Percentiles rank a stretch among this genome's conserved stretches.
Evolutionary conservation across 1,284 basidiomycete genomes (phyloP).

Genomic region (Pyrrhoderma lamaoense): DNA sequence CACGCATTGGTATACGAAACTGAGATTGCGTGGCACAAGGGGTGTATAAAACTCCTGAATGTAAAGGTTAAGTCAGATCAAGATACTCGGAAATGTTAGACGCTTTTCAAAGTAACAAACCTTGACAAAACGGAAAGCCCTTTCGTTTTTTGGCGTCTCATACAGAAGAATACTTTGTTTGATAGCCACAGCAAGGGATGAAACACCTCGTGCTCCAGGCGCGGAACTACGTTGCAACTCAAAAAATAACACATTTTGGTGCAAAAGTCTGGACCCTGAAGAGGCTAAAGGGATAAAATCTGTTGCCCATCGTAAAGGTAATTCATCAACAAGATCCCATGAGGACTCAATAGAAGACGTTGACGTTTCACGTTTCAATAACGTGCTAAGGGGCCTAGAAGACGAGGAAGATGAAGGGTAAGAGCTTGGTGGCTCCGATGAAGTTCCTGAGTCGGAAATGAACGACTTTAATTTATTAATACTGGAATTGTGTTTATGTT

Average conservation of each 20-base stretch:
- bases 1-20: slow-evolving; percentile 63
- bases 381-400: slow-evolving; percentile 5
- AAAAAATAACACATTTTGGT: slow-evolving; percentile 53
- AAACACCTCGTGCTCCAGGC: slow-evolving; percentile 42
- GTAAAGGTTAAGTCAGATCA: background rate
- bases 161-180: slow-evolving; percentile 67
- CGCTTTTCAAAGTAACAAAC: slow-evolving; percentile 28
- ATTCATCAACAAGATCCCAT: slow-evolving; percentile 72
- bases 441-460: slow-evolving; percentile 40
- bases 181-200: slow-evolving; percentile 67
- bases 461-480: slow-evolving; percentile 51
- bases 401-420: slow-evolving; percentile 25
- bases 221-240: slow-evolving; percentile 55
- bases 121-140: slow-evolving; percentile 76
- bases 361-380: slow-evolving; percentile 16
- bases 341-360: slow-evolving; percentile 39
- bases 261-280: slow-evolving; percentile 54
- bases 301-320: slow-evolving; percentile 72
- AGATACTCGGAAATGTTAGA: background rate
- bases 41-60: slow-evolving; percentile 75
- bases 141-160: slow-evolving; percentile 70
- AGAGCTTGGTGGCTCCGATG: slow-evolving; percentile 24
- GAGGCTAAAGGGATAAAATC: slow-evolving; percentile 70
- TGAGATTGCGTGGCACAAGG: slow-evolving; percentile 49
- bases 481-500: slow-evolving; percentile 47